phyloP scores from a whole-genome alignment of 768 basidiomycete genomes.

The Rhizopogon vulgaris region DNA sequence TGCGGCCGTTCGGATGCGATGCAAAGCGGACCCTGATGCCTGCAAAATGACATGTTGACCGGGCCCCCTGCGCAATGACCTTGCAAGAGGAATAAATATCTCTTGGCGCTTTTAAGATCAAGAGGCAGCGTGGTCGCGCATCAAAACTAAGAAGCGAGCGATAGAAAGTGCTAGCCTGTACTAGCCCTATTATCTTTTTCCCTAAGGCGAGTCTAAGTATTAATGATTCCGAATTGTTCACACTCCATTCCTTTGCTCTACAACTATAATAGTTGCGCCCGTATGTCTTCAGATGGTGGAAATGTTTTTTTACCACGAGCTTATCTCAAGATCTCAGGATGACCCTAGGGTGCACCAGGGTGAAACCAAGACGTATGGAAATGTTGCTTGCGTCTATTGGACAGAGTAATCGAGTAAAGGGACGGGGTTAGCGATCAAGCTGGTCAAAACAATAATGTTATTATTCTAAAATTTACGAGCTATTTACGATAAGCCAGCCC shows the following conservation, averaged over 20 bases:
- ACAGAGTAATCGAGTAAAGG: not conserved
- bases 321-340: not conserved
- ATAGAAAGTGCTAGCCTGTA: not conserved
- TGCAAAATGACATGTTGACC: not conserved
- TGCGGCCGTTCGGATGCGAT: not conserved
- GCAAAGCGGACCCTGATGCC: not conserved
- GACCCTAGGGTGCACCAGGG: not conserved
- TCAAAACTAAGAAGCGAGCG: not conserved
- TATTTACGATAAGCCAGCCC: not conserved
- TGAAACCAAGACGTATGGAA: not conserved
- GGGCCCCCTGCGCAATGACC: not conserved
- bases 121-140: not conserved
- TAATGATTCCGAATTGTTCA: slow-evolving; percentile 1
- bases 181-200: not conserved
- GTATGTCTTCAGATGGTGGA: not conserved
- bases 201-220: not conserved
- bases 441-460: not conserved
- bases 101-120: not conserved
- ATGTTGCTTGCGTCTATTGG: not conserved
- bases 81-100: not conserved
- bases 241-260: not conserved
- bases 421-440: not conserved
- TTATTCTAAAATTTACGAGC: not conserved
- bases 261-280: not conserved
- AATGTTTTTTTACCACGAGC: not conserved